Conservation (phyloP, 2,329 filamentous ascomycete species). For the Fusarium coffeatum region DNA sequence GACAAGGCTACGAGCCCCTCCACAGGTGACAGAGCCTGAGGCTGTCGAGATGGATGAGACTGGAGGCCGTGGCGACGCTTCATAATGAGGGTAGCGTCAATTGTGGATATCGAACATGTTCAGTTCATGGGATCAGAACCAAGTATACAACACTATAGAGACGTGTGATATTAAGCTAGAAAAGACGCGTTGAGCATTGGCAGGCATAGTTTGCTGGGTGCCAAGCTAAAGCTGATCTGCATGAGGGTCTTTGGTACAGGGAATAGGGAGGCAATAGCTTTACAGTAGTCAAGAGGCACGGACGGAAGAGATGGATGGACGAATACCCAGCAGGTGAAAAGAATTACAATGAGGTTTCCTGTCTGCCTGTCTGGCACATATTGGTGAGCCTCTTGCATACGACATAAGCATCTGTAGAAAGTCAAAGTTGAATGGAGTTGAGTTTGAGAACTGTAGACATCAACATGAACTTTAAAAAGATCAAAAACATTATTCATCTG, state of each 20-base stretch:
- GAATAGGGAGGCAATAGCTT: not conserved
- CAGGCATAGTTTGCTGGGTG: slow-evolving; percentile 13
- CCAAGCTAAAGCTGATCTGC: slow-evolving; percentile 24
- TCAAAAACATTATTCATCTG: not conserved
- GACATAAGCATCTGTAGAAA: not conserved
- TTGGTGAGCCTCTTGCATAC: not conserved
- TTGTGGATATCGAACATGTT: slow-evolving; percentile 27
- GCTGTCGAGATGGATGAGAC: slow-evolving; percentile 27
- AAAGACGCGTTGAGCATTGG: slow-evolving; percentile 39
- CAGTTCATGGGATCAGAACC: slow-evolving; percentile 18
- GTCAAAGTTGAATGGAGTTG: not conserved
- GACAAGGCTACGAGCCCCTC: slow-evolving; percentile 21
- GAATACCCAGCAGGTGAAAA: slow-evolving; percentile 35
- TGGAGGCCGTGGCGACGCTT: slow-evolving; percentile 32
- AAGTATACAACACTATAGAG: slow-evolving; percentile 39
- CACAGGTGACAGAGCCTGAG: slow-evolving; percentile 34
- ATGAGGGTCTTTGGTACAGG: slow-evolving; percentile 11
- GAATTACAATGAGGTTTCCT: not conserved
- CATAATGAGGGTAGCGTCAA: slow-evolving; percentile 22
- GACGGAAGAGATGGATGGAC: slow-evolving; percentile 30
- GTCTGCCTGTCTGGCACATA: not conserved
- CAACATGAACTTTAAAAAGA: not conserved
- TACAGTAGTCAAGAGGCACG: not conserved
- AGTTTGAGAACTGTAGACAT: not conserved
- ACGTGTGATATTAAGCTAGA: slow-evolving; percentile 41